Percentiles rank a stretch among this genome's conserved stretches.
phyloP scores from a whole-genome alignment of 371 early-diverging fungal species.

The Sporodiniella umbellata region DNA sequence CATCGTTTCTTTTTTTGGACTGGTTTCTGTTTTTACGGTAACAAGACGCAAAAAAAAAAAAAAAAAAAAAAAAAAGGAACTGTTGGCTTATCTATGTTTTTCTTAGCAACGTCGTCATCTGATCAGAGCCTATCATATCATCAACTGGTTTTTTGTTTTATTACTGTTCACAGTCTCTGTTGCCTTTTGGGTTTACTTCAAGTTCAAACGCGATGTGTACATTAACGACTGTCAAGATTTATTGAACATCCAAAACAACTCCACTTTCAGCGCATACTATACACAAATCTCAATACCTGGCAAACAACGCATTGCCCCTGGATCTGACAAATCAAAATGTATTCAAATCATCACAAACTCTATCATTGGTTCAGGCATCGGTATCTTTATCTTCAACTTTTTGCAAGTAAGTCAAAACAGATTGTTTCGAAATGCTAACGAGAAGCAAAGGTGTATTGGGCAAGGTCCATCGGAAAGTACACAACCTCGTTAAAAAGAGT shows the following conservation, averaged over 20 bases:
- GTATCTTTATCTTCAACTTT: constrained; percentile 27
- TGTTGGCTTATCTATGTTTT: no score
- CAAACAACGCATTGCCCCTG: constrained; percentile 28
- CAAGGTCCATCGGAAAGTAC: constrained; percentile 23
- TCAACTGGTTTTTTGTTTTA: constrained; percentile 41
- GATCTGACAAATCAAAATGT: constrained; percentile 31
- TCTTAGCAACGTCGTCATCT: constrained; percentile 27
- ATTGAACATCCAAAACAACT: constrained; percentile 13
- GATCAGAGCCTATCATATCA: constrained; percentile 31
- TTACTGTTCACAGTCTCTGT: constrained; percentile 23
- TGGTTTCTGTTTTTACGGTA: constrained; percentile 14
- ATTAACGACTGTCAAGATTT: constrained; percentile 33
- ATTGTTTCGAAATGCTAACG: background rate
- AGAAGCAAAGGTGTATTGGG: constrained; percentile 17
- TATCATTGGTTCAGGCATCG: constrained; percentile 29
- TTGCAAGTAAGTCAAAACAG: constrained; percentile 28
- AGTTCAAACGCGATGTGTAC: constrained; percentile 29
- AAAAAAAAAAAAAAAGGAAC: no score
- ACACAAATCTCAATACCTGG: constrained; percentile 24
- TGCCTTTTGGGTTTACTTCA: constrained; percentile 35
- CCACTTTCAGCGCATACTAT: constrained; percentile 13
- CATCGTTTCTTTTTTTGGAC: constrained; percentile 15
- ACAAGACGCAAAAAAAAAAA: no score
- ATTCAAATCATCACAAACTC: constrained; percentile 17
- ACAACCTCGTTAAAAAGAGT: constrained; percentile 16